Conservation (phyloP, 2,329 filamentous ascomycete genomes). For the Acephala macrosclerotiorum region DNA sequence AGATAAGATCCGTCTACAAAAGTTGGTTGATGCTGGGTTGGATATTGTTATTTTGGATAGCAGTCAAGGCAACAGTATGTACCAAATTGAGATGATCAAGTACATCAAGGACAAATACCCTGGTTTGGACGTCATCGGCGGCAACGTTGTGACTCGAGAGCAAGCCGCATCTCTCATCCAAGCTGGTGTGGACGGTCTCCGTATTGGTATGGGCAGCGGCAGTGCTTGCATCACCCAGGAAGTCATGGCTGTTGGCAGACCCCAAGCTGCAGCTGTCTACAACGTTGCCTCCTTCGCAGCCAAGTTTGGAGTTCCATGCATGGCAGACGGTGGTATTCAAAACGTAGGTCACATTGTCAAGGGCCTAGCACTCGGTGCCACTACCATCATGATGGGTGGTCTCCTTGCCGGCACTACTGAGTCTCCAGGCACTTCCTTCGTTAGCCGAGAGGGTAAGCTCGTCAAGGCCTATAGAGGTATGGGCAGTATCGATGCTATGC, state of each 20-base stretch:
- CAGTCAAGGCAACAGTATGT: slow-evolving; percentile 98
- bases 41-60: slow-evolving; percentile 96
- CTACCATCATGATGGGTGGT: slow-evolving; percentile 99
- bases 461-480: slow-evolving; percentile 99
- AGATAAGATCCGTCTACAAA: slow-evolving; percentile 85
- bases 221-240: slow-evolving; percentile 99
- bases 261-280: slow-evolving; percentile 92
- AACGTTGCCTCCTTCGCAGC: slow-evolving; percentile 89
- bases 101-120: slow-evolving; percentile 91
- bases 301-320: slow-evolving; percentile 95
- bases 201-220: slow-evolving; percentile 98
- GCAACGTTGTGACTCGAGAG: slow-evolving; percentile 97
- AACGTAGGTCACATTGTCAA: slow-evolving; percentile 99
- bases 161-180: slow-evolving; percentile 93
- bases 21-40: slow-evolving; percentile 91
- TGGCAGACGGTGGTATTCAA: slow-evolving; percentile 96
- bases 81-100: slow-evolving; percentile 98
- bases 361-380: slow-evolving; percentile 91
- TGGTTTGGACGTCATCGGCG: slow-evolving; percentile 90
- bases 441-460: slow-evolving; percentile 94
- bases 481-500: slow-evolving; percentile 99
- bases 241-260: slow-evolving; percentile 98
- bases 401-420: slow-evolving; percentile 96
- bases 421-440: slow-evolving; percentile 95
- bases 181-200: slow-evolving; percentile 92